These are phyloP conservation scores for Aspergillus nanangensis DNA, from an alignment of 495 filamentous ascomycete species.

Conservation along the genomic window DNA sequence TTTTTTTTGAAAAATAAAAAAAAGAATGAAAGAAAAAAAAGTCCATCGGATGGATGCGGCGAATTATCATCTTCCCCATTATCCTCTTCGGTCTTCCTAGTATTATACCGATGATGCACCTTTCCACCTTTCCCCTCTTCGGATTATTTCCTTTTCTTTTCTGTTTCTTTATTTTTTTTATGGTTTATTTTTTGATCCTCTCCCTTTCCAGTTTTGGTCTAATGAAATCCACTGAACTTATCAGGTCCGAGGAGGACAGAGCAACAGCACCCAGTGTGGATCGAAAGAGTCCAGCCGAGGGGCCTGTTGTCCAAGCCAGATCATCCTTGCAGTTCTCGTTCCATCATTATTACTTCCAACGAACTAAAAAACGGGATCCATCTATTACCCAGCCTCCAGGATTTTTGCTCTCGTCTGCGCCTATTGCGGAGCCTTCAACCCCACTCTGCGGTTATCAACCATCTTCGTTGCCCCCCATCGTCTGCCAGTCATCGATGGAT, in stretches of 20 bases:
- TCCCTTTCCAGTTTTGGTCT: neutral
- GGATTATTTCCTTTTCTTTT: neutral
- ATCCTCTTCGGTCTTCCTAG: no score
- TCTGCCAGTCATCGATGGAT: slow-evolving; percentile 22
- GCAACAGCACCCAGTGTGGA: no score
- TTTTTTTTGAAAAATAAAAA: neutral
- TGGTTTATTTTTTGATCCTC: neutral
- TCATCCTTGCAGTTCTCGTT: slow-evolving; percentile 12
- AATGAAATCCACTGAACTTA: neutral
- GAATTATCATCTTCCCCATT: no score
- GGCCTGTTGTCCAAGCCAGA: neutral
- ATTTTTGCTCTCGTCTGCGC: slow-evolving; percentile 19
- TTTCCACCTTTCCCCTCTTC: neutral
- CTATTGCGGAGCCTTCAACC: slow-evolving; percentile 22
- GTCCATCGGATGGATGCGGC: no score
- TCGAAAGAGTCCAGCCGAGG: no score
- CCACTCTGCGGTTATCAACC: slow-evolving; percentile 25
- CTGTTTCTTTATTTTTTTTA: slow-evolving; percentile 3
- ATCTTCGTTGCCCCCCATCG: slow-evolving; percentile 15
- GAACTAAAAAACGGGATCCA: slow-evolving; percentile 9
- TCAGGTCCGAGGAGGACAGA: no score
- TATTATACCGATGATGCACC: no score
- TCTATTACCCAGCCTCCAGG: slow-evolving; percentile 20
- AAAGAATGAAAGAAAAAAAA: neutral
- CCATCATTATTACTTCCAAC: slow-evolving; percentile 14